Evolutionary conservation across 2,329 filamentous ascomycete genomes (phyloP).

Genomic region (Neocucurbitaria cava): DNA sequence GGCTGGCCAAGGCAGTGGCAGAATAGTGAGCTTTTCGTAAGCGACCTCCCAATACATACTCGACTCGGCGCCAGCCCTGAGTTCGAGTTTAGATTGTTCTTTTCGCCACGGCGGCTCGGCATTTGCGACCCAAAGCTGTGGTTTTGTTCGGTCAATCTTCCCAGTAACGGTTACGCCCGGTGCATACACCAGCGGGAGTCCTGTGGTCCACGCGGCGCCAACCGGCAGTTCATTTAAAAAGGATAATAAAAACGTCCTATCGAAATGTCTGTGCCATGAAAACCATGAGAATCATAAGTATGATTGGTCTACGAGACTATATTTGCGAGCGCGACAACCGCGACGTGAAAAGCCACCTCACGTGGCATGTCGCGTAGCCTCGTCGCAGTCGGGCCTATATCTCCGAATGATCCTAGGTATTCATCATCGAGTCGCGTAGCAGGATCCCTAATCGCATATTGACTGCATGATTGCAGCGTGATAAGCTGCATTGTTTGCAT

Average conservation of each 20-base stretch:
- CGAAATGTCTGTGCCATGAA: neutral
- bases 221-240: neutral
- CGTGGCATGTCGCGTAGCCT: neutral
- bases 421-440: neutral
- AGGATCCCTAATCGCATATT: neutral
- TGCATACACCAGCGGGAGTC: conserved; percentile 6
- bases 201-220: conserved; percentile 7
- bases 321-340: neutral
- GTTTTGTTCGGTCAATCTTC: conserved; percentile 2
- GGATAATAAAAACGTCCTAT: conserved; percentile 1
- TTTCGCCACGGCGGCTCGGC: neutral
- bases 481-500: neutral
- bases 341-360: neutral
- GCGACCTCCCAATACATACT: neutral
- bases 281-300: no score
- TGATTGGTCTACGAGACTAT: neutral
- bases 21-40: neutral
- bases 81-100: neutral
- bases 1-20: neutral
- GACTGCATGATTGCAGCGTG: conserved; percentile 5
- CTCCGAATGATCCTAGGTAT: neutral
- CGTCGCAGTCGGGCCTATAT: neutral
- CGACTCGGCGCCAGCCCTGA: neutral
- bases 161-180: conserved; percentile 11
- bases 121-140: neutral